A percentile compares a stretch with the other conserved stretches of the same genome.
phyloP scores from a whole-genome alignment of 2,329 filamentous ascomycete species.

The Penicillium sp. region DNA sequence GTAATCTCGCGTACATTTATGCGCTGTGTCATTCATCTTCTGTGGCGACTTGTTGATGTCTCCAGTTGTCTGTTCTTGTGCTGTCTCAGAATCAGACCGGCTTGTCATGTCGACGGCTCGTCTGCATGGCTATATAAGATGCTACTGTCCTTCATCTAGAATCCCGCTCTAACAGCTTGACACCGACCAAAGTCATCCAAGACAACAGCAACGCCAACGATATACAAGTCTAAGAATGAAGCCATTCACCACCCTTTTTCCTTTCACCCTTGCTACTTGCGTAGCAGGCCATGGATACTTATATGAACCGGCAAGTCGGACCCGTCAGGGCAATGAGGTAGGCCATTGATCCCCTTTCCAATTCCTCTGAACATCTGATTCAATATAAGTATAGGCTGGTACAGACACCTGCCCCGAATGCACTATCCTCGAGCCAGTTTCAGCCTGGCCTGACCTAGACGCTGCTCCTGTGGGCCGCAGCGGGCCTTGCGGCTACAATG shows the following conservation, averaged over 20 bases:
- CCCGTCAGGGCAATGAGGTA: conserved; percentile 9
- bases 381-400: background rate
- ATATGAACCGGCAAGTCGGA: conserved; percentile 9
- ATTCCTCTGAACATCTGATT: background rate
- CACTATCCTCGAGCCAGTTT: conserved; percentile 59
- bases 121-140: too few species aligned
- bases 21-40: too few species aligned
- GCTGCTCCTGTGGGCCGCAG: conserved; percentile 53
- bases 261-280: background rate
- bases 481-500: conserved; percentile 61
- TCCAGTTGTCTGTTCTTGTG: too few species aligned
- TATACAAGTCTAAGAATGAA: background rate
- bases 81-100: too few species aligned
- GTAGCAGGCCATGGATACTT: conserved; percentile 8
- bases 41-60: too few species aligned
- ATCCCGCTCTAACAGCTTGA: too few species aligned
- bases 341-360: background rate
- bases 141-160: too few species aligned
- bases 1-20: too few species aligned
- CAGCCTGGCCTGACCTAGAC: conserved; percentile 56
- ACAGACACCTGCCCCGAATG: conserved; percentile 60
- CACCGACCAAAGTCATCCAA: too few species aligned
- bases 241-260: background rate
- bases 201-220: background rate
- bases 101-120: too few species aligned